phyloP scores from a whole-genome alignment of 495 filamentous ascomycete genomes.

The Penicillium coprophilum region DNA sequence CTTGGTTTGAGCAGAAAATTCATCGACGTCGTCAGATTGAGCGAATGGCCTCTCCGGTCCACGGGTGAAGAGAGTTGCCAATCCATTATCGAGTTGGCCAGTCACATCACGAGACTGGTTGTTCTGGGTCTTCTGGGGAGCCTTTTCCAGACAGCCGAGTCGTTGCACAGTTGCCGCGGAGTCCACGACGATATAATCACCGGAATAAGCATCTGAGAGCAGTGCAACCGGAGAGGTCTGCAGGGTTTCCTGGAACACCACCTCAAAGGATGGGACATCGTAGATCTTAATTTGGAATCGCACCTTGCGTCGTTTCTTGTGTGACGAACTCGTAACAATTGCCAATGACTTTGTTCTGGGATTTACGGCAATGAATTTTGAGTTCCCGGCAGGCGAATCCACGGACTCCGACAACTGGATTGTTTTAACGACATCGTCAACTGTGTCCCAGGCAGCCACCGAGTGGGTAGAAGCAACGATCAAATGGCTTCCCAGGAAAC shows the following conservation, averaged over 20 bases:
- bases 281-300: slow-evolving; percentile 36
- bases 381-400: slow-evolving; percentile 2
- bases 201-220: slow-evolving; percentile 45
- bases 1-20: slow-evolving; percentile 59
- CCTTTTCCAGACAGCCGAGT: slow-evolving; percentile 58
- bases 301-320: slow-evolving; percentile 28
- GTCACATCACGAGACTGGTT: slow-evolving; percentile 39
- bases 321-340: slow-evolving; percentile 19
- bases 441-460: slow-evolving; percentile 45
- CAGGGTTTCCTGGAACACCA: slow-evolving; percentile 31
- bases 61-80: slow-evolving; percentile 50
- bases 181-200: slow-evolving; percentile 59
- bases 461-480: slow-evolving; percentile 38
- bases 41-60: slow-evolving; percentile 19
- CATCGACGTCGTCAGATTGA: slow-evolving; percentile 41
- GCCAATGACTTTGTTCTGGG: slow-evolving; percentile 39
- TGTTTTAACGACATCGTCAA: slow-evolving; percentile 40
- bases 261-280: slow-evolving; percentile 34
- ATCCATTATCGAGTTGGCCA: slow-evolving; percentile 48
- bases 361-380: slow-evolving; percentile 40
- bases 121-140: slow-evolving; percentile 47
- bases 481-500: slow-evolving; percentile 39
- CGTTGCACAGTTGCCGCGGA: slow-evolving; percentile 39
- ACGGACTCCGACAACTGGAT: slow-evolving; percentile 19
- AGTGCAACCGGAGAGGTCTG: slow-evolving; percentile 33